phyloP scores from a whole-genome alignment of 2,329 filamentous ascomycete genomes.

The Pestalotiopsis sp. region DNA sequence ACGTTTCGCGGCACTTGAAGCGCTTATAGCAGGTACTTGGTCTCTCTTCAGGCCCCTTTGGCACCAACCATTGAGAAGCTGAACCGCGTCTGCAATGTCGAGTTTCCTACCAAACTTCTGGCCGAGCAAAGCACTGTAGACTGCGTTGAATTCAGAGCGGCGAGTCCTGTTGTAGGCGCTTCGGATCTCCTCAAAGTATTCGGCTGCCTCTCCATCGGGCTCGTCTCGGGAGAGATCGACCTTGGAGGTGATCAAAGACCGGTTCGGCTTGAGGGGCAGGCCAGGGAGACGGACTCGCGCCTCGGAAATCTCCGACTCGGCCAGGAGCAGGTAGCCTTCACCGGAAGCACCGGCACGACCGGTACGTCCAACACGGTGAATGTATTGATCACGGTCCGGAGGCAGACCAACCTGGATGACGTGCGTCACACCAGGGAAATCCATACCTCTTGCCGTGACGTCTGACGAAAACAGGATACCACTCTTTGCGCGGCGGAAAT shows the following conservation, averaged over 20 bases:
- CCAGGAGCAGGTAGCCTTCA: conserved; percentile 69
- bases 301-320: conserved; percentile 52
- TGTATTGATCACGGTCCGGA: conserved; percentile 69
- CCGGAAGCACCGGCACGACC: conserved; percentile 75
- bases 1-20: conserved; percentile 22
- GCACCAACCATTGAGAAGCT: conserved; percentile 57
- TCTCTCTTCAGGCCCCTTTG: conserved; percentile 53
- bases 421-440: conserved; percentile 80
- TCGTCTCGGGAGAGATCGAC: conserved; percentile 51
- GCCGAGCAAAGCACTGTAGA: conserved; percentile 63
- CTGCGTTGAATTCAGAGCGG: conserved; percentile 40
- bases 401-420: conserved; percentile 74
- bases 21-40: conserved; percentile 44
- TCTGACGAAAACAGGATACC: conserved; percentile 78
- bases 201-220: conserved; percentile 37
- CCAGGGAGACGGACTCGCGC: conserved; percentile 55
- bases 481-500: conserved; percentile 66
- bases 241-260: conserved; percentile 50
- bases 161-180: conserved; percentile 46
- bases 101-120: conserved; percentile 41
- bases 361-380: conserved; percentile 77
- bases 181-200: conserved; percentile 45
- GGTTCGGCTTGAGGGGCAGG: conserved; percentile 62
- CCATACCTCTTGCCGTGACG: conserved; percentile 81
- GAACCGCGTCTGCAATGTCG: conserved; percentile 39